phyloP scores from a whole-genome alignment of 805 yeast species.

The Myxozyma neglecta region DNA sequence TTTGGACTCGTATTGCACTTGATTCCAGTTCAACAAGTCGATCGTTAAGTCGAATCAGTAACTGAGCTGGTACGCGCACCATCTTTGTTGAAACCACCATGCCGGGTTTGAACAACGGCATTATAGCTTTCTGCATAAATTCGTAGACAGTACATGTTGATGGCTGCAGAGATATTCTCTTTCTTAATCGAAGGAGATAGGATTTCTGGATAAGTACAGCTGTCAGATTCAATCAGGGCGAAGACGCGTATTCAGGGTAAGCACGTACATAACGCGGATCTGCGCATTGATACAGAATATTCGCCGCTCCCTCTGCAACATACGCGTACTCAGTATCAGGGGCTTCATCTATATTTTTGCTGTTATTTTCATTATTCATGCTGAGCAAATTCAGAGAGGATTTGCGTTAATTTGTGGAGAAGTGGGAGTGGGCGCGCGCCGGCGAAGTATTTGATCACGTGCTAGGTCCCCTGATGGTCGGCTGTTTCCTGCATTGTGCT shows the following conservation, averaged over 20 bases:
- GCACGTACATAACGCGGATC: slow-evolving; percentile 7
- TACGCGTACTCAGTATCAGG: slow-evolving; percentile 9
- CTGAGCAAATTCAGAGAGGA: not conserved
- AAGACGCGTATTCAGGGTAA: not conserved
- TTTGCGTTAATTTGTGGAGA: not conserved
- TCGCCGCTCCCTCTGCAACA: slow-evolving; percentile 31
- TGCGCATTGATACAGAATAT: slow-evolving; percentile 15
- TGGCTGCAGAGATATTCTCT: slow-evolving; percentile 19
- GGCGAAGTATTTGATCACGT: not conserved
- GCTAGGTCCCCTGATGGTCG: not conserved
- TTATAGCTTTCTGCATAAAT: slow-evolving; percentile 11
- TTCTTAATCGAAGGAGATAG: slow-evolving; percentile 19
- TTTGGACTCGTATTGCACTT: slow-evolving; percentile 6
- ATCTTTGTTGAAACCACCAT: slow-evolving; percentile 12
- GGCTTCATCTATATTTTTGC: not conserved
- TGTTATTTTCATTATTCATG: not conserved
- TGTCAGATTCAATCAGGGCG: not conserved
- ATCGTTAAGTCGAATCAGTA: slow-evolving; percentile 12
- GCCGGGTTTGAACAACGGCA: slow-evolving; percentile 15
- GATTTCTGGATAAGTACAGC: not conserved
- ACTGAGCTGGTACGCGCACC: slow-evolving; percentile 3
- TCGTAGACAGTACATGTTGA: slow-evolving; percentile 13
- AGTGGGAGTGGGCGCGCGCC: not conserved
- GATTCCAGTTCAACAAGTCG: slow-evolving; percentile 10
- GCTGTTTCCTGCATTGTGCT: not conserved